Conservation (phyloP, 371 early-diverging fungal genomes). For the Mortierella sp. region DNA sequence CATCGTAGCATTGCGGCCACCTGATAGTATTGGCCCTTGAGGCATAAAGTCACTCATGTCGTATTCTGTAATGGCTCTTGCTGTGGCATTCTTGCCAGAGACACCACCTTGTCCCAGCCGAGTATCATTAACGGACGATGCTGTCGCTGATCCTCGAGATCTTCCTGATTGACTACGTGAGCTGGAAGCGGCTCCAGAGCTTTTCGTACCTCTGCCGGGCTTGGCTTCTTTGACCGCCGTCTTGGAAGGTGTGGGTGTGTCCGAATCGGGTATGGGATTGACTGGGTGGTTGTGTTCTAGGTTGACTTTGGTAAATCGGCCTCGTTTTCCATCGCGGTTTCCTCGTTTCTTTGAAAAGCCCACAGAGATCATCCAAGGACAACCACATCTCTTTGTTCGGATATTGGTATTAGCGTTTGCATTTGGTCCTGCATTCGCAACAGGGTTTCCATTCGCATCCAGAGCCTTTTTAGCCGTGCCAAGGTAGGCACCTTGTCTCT, state of each 20-base stretch:
- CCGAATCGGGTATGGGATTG: conserved; percentile 19
- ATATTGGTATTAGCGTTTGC: not conserved
- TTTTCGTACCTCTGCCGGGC: too few relatives aligned
- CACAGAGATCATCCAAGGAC: conserved; percentile 53
- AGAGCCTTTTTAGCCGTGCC: conserved; percentile 28
- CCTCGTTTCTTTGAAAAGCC: conserved; percentile 53
- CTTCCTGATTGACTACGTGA: too few relatives aligned
- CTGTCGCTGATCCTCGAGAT: too few relatives aligned
- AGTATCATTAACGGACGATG: too few relatives aligned
- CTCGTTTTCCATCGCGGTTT: conserved; percentile 51
- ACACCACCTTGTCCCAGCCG: too few relatives aligned
- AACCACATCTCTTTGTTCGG: conserved; percentile 49
- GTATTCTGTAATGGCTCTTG: not conserved
- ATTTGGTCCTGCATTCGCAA: not conserved
- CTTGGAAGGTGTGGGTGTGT: conserved; percentile 7
- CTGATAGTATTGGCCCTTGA: conserved; percentile 8
- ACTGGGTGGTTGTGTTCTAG: conserved; percentile 48
- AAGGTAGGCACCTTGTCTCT: conserved; percentile 44
- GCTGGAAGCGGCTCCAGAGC: too few relatives aligned
- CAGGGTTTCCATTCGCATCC: conserved; percentile 7
- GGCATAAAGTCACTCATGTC: conserved; percentile 16
- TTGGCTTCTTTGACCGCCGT: conserved; percentile 14
- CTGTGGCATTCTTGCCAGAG: too few relatives aligned
- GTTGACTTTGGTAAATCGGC: conserved; percentile 43
- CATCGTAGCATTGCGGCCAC: conserved; percentile 11